Base-by-base conservation (phyloP, 805 yeast genomes). In the Nakazawaea anatomiae region DNA sequence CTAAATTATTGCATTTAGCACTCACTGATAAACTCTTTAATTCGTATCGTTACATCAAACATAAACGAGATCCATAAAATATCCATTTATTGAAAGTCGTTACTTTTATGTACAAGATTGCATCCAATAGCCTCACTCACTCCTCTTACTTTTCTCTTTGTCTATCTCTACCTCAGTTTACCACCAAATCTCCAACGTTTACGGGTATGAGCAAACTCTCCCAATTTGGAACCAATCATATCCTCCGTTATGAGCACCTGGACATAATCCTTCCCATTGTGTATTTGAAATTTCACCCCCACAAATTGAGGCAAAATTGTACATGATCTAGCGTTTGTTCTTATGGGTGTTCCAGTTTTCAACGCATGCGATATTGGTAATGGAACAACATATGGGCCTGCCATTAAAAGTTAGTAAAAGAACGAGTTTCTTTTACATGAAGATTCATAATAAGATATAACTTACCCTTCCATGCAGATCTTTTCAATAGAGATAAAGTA, bases 281-380 rank as follows among this genome's bases (percentile, higher is more conserved):
- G 99, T 36, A 94, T 88, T 68, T 94, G 96, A 68, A 94, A 94
- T 60, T 83, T 86, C 51, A 94, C 74, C 4, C 99, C 99, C 35
- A 94, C 96, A 69, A 94, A 92, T 65, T 89, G 96, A 25, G 99
- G 99, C 46, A 94, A 72, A 50, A 94, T 88, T 18, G 98, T 94
- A 64, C 98, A 94, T 36, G 92, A 74, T 66, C 99, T 80, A 42
- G 97, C 97, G 60, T 90, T 89, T n/a, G 99, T 94, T 71, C 97
- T 79, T 54, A 94, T 88, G 4, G 98, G 96, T 1, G 88, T 78
- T 18, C 87, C 87, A 49, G 83, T 83, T 56, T 82, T 80, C 54
- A 83, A 71, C 34, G 98, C 97, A 58, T 89, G 85, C 39, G 85
- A 85, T 41, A 94, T 77, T n/a, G 98, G 98, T 36, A 94, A 76